Base-by-base conservation (phyloP, 2,329 filamentous ascomycete species). In the Fonsecaea pugnacius region DNA sequence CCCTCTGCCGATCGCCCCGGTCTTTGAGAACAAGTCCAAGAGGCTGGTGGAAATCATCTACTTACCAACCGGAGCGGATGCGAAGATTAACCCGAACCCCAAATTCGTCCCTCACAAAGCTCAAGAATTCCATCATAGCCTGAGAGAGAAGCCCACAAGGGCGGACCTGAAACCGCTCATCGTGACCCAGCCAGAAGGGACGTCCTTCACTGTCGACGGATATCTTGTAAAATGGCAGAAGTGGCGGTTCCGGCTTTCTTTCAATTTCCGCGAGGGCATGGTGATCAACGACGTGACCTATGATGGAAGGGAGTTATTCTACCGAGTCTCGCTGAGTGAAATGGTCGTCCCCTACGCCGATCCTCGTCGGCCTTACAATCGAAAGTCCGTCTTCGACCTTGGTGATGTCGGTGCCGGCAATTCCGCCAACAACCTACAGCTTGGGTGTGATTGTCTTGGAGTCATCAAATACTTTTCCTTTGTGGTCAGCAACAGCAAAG, bases 331-430 rank as follows among this genome's bases (percentile, higher is more conserved):
- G 1, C 67, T 80, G 10, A 72, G 75, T 5, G 78, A 81, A 70
- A 80, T 81, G 78, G 78, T 78, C 51, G 79, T 80, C 1, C 79
- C 78, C 0, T 81, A 81, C 53, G 79, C 75, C 0, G 78, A 80
- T 58, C 74, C 74, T 8, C 75, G 78, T 1, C 67, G 72, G 24
- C 79, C 79, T 2, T 80, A 76, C 63, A 74, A 73, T 5, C 72
- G 79, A 2, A 81, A 81, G 63, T 75, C 68, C 16, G 79, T 78
- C 3, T 82, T 81, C 55, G 79, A 82, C 60, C 71, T 81, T 1
- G 79, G 79, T 1, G 76, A 79, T 51, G 75, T 76, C 54, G 79
- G 78, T 4, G 78, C 77, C 0, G 79, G 79, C 0, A 70, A 76
- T 27, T 78, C 74, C 57, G 76, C 79, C 0, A 82, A 82, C 63